Base-by-base conservation (phyloP, 83 land plant genomes). In the Larix sibirica region DNA sequence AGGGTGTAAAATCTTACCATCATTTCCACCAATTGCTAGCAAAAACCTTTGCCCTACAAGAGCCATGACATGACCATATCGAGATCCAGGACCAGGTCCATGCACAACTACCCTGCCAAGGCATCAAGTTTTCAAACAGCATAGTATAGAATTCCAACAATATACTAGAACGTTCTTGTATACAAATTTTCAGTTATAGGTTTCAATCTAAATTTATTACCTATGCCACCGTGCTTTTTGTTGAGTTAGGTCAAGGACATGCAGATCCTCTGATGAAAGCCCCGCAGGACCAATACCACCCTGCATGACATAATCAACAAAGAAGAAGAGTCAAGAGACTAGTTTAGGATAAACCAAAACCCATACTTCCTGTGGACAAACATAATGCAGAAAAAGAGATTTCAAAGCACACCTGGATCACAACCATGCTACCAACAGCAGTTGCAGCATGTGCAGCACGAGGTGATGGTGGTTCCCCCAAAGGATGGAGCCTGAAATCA, bases 361-460 rank as follows among this genome's bases (percentile, higher is more conserved):
- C 26, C 10, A 58, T 4, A 59, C 7, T 56, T 54, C 62, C 50
- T 26, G 44, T 73, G 20, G 6, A 42, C 44, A 73, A 42, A 23
- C 56, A 73, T 73, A 42, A 73, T 14, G 3, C n/a, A 68, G 21
- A 42, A 3, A 81, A 54, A 47, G 18, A 18, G n/a, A 79, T 8
- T n/a, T 17, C 9, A 33, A 62, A 7, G 31, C 81, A 33, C 63
- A 90, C 91, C 83, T 90, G 91, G 78, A 90, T 90, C 56, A 90
- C 91, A 59, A 90, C 91, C 91, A 90, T 90, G 50, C 87, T 86
- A 12, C 91, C 91, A 17, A 90, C 91, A 63, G 91, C 91, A 56
- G 91, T 88, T n/a, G 91, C 91, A 66, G 88, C 91, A 82, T 90
- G 91, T 66, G 91, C 92, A 62, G 92, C 92, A 47, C 92, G 92